Conservation (phyloP, 306 rosid genomes). For the Benincasa hispida region DNA sequence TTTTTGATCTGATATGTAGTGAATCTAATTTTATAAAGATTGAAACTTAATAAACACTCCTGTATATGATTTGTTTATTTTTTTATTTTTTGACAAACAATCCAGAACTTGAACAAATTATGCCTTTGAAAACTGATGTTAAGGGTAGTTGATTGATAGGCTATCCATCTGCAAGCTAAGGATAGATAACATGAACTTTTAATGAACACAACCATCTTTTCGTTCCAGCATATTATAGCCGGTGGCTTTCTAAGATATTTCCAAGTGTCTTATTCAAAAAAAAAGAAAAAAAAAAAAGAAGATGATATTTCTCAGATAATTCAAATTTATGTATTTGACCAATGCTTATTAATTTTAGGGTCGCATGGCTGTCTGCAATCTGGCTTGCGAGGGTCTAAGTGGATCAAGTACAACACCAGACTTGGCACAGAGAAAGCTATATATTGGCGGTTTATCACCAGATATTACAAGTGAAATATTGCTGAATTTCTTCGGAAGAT, state of each 20-base stretch:
- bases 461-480: slow-evolving; percentile 61
- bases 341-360: slow-evolving; percentile 28
- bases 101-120: background rate
- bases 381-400: slow-evolving; percentile 53
- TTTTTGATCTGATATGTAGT: background rate
- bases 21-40: background rate
- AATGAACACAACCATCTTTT: background rate
- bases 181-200: background rate
- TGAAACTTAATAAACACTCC: background rate
- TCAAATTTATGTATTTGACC: background rate
- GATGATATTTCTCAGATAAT: background rate
- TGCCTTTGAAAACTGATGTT: background rate
- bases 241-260: background rate
- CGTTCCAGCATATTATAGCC: background rate
- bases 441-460: slow-evolving; percentile 57
- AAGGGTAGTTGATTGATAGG: background rate
- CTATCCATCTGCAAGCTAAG: background rate
- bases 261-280: too few species aligned
- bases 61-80: background rate
- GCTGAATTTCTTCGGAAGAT: slow-evolving; percentile 39
- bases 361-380: slow-evolving; percentile 57
- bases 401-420: slow-evolving; percentile 51
- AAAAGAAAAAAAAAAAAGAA: too few species aligned
- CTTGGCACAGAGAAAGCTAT: slow-evolving; percentile 68
- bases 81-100: background rate